Percentiles rank a stretch among this genome's conserved stretches.
Conservation (phyloP, 768 basidiomycete species). For the Hortiboletus flavorubellus region DNA sequence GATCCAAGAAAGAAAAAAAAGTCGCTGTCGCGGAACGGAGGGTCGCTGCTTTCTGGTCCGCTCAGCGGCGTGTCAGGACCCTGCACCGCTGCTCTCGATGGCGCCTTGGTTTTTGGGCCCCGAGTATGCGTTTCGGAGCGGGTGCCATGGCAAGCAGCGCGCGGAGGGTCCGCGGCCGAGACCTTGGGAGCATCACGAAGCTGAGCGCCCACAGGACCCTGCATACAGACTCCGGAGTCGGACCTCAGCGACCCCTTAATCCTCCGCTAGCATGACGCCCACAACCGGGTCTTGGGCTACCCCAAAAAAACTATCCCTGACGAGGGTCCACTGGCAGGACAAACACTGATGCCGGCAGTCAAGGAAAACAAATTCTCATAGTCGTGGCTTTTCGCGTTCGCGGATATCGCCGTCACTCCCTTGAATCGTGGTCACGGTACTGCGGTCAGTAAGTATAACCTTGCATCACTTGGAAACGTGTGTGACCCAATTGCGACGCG, state of each 20-base stretch:
- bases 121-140: constrained; percentile 5
- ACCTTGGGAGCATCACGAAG: neutral
- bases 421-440: neutral
- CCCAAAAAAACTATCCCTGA: neutral
- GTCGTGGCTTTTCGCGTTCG: neutral
- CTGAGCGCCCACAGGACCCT: neutral
- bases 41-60: constrained; percentile 23
- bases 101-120: constrained; percentile 8
- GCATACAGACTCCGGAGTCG: neutral
- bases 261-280: neutral
- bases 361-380: neutral
- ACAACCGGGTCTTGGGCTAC: neutral
- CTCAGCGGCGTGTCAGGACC: constrained; percentile 32
- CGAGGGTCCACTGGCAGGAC: too few species aligned
- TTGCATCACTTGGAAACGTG: neutral
- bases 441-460: neutral
- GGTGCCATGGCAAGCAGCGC: constrained; percentile 10
- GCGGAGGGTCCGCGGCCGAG: constrained; percentile 26
- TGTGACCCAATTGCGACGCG: neutral
- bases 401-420: constrained; percentile 4
- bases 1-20: constrained; percentile 19
- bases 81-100: constrained; percentile 16
- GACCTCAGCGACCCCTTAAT: constrained; percentile 7
- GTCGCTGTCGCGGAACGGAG: constrained; percentile 30
- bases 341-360: neutral